Conservation (phyloP, 2,329 filamentous ascomycete genomes). For the Podosphaera fusca region DNA sequence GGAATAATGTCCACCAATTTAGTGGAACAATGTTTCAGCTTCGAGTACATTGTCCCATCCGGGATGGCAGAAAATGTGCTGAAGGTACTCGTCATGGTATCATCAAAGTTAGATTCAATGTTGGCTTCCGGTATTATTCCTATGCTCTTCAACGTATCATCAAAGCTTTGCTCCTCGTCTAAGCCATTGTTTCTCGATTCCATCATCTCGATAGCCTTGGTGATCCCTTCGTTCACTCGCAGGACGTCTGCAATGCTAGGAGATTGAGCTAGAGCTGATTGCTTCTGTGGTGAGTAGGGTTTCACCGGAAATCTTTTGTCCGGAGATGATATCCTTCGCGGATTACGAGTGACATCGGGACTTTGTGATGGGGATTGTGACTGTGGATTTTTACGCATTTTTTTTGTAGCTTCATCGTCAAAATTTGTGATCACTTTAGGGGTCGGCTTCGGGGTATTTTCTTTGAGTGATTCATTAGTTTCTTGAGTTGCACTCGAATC, state of each 20-base stretch:
- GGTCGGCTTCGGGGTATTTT: neutral
- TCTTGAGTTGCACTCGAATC: neutral
- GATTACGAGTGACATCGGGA: constrained; percentile 16
- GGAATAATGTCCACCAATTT: constrained; percentile 24
- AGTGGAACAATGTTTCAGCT: constrained; percentile 41
- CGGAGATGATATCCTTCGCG: constrained; percentile 24
- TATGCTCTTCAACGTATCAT: constrained; percentile 13
- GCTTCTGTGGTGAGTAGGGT: constrained; percentile 20
- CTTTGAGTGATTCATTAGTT: neutral
- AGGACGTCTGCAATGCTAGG: constrained; percentile 27
- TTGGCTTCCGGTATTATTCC: constrained; percentile 16
- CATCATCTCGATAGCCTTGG: constrained; percentile 36
- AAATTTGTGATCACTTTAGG: constrained; percentile 3
- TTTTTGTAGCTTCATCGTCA: constrained; percentile 11
- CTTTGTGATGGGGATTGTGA: constrained; percentile 9
- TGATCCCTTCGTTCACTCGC: constrained; percentile 30
- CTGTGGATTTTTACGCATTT: constrained; percentile 13
- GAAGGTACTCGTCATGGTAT: constrained; percentile 22
- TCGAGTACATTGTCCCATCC: constrained; percentile 64
- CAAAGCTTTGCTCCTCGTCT: constrained; percentile 11
- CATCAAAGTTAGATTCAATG: constrained; percentile 17
- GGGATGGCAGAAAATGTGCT: constrained; percentile 79
- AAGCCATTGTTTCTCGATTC: constrained; percentile 24
- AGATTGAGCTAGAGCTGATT: constrained; percentile 6
- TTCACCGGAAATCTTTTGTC: constrained; percentile 39